Evolutionary conservation across 2,329 filamentous ascomycete species (phyloP), one percentile per base, ranked within the genome.

Genomic region (Orbilia brochopaga): DNA sequence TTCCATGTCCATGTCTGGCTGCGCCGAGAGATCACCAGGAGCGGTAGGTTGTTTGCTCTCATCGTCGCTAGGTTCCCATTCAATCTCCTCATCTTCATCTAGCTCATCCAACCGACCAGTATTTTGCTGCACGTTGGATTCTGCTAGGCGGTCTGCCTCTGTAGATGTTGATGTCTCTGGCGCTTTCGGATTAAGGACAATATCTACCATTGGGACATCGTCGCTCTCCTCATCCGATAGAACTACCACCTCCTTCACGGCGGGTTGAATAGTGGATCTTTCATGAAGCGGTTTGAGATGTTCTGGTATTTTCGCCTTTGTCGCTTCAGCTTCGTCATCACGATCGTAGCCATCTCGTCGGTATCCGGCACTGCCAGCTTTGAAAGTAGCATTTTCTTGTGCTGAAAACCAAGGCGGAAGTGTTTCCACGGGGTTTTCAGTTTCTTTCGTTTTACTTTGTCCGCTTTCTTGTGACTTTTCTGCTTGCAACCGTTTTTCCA

Each of bases 381-480:
- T 72, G 23, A 72, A 65, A 8, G 60, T 42, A 1, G 32, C 17
- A 21, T 64, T 72, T 35, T 72, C 67, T 13, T 60, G 51, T 21
- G 50, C 50, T 11, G 60, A 59, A 52, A 72, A 72, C 67, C 67
- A 72, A 3, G 67, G 67, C 6, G 67, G 67, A 23, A 80, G 79
- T 52, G 80, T 80, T 21, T 77, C 79, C 23, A 77, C 27, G 8
- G 4, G 27, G 4, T 32, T 32, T 8, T 79, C 50, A 83, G 80
- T 32, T 92, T 86, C 66, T 92, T 89, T 1, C 80, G 77, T 23
- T 83, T 83, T 4, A 86, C 80, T 81, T 2, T 78, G 79, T 78
- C 83, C 78, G 73, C 82, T 77, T 75, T 80, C 58, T 79, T 79
- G 5, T 78, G 76, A 2, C 73, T 62, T 27, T 78, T 74, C 51